Conservation (phyloP, 2,329 filamentous ascomycete genomes). For the Ceratocystis alfenasii region DNA sequence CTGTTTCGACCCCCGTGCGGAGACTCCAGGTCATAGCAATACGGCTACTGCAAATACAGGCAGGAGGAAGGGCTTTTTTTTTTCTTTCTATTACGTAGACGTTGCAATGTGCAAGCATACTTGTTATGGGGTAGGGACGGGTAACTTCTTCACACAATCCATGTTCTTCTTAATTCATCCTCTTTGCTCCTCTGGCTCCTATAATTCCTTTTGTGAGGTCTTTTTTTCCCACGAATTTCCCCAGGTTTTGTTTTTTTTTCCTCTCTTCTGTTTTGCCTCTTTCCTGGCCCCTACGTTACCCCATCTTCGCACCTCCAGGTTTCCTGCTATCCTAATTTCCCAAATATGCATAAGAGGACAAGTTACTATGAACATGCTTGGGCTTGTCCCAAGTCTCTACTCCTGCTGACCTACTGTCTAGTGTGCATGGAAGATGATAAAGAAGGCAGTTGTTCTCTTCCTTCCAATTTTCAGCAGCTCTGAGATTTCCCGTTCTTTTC, state of each 20-base stretch:
- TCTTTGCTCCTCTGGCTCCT: slow-evolving; percentile 8
- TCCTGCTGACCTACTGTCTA: background rate
- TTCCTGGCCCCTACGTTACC: background rate
- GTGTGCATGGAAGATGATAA: background rate
- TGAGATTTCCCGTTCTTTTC: background rate
- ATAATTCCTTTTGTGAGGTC: background rate
- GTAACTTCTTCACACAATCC: background rate
- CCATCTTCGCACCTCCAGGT: slow-evolving; percentile 10
- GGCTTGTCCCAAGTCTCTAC: background rate
- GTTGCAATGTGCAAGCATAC: background rate
- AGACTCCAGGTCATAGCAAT: background rate
- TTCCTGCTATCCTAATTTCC: slow-evolving; percentile 7
- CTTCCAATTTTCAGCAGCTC: too few relatives aligned
- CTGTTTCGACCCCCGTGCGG: background rate
- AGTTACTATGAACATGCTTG: slow-evolving; percentile 4
- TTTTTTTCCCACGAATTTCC: slow-evolving; percentile 42
- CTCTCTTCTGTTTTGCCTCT: background rate
- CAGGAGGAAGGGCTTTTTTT: background rate
- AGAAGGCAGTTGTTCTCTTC: too few relatives aligned
- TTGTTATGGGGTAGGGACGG: background rate
- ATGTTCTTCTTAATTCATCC: slow-evolving; percentile 13
- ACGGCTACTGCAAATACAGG: background rate
- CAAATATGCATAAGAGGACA: slow-evolving; percentile 21
- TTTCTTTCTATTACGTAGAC: background rate
- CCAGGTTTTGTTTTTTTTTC: slow-evolving; percentile 37